Base-by-base conservation (phyloP, 805 yeast species). In the Pichia manshurica region DNA sequence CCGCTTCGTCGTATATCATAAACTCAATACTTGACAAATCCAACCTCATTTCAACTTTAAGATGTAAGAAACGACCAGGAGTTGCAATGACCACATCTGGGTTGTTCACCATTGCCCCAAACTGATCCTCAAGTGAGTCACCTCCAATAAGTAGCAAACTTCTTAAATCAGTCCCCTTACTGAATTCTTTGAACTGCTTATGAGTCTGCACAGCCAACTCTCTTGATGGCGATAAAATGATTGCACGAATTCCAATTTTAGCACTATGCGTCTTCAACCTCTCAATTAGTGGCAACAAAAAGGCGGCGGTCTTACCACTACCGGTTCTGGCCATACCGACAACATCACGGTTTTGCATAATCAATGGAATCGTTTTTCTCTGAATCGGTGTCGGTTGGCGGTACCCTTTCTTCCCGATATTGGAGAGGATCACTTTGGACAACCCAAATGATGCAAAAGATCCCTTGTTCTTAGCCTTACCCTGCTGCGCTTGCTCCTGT, bases 311-410 rank as follows among this genome's bases (percentile, higher is more conserved):
- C 63, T 93, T 93, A 74, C 99, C 99, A 22, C 96, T 87, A 59
- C 99, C 99, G 0, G 99, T 93, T 61, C 99, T 78, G 15, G 99
- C 99, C 99, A 93, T 93, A 62, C 97, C 99, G 15, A 93, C 99
- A 37, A 93, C 95, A 68, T 93, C 99, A 61, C 95, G 75, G 47
- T 81, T 84, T 41, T 85, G 87, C 70, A 93, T 71, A 50, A 93
- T 82, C 47, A 89, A 72, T 0, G 99, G 99, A 49, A 93, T 87
- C 3, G 99, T 84, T 63, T 91, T 93, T 54, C 99, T 76, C 69
- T 93, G 99, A 65, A 93, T 93, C 1, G 99, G 99, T 0, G 99
- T 93, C 13, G 99, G 99, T 55, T 85, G 93, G 55, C 80, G 84
- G 69, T 81, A 93, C 0, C 99, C 99, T 61, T 88, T 90, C 51